Percentiles rank a stretch among this genome's conserved stretches.
These are phyloP conservation scores for Herpotrichia juniperi DNA, from an alignment of 2,329 filamentous ascomycete species.

Conservation along the genomic window DNA sequence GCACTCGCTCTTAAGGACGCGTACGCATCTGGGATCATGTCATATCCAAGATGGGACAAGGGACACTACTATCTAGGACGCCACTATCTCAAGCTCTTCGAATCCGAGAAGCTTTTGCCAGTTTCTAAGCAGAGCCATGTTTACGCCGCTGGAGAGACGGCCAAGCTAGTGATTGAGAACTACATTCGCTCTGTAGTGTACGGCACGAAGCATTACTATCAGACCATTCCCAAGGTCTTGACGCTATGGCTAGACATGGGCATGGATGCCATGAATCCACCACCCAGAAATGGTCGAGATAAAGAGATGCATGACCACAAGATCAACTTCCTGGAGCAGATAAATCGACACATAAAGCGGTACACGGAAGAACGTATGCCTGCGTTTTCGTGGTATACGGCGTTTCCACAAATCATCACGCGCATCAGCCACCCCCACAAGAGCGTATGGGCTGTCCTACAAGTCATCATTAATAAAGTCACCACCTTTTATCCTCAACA, in stretches of 20 bases:
- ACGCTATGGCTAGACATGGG: slow-evolving; percentile 96
- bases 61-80: slow-evolving; percentile 96
- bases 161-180: slow-evolving; percentile 91
- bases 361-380: slow-evolving; percentile 72
- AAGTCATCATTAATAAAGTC: slow-evolving; percentile 84
- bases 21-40: slow-evolving; percentile 81
- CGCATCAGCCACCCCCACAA: slow-evolving; percentile 86
- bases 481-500: slow-evolving; percentile 87
- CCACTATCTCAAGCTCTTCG: slow-evolving; percentile 95
- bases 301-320: slow-evolving; percentile 39
- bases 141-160: slow-evolving; percentile 76
- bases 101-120: slow-evolving; percentile 81
- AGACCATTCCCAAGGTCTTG: slow-evolving; percentile 87
- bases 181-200: slow-evolving; percentile 85
- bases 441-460: slow-evolving; percentile 77
- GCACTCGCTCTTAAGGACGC: slow-evolving; percentile 72
- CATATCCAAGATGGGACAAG: slow-evolving; percentile 82
- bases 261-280: slow-evolving; percentile 62
- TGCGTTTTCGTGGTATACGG: slow-evolving; percentile 79
- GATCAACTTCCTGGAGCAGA: slow-evolving; percentile 33
- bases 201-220: slow-evolving; percentile 94
- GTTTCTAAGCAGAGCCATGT: slow-evolving; percentile 69
- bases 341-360: slow-evolving; percentile 75
- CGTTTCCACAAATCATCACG: slow-evolving; percentile 92
- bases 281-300: slow-evolving; percentile 28